phyloP scores from a whole-genome alignment of 805 yeast genomes.

The Metschnikowia gelsemii region DNA sequence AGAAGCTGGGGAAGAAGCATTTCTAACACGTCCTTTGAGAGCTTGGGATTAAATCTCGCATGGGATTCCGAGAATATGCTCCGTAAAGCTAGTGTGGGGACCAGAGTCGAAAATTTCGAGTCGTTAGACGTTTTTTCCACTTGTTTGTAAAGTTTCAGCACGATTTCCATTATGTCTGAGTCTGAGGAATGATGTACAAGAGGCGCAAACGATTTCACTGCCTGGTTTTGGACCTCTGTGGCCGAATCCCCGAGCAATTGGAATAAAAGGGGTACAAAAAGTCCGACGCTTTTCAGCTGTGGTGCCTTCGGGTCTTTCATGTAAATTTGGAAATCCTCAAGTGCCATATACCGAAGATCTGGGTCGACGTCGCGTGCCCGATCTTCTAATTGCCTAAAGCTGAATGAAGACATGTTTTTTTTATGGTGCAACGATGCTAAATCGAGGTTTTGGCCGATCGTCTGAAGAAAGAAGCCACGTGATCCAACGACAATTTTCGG shows the following conservation, averaged over 20 bases:
- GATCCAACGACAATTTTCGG: no score
- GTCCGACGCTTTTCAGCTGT: conserved; percentile 27
- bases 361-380: conserved; percentile 69
- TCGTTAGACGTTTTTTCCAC: conserved; percentile 20
- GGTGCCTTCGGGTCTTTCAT: conserved; percentile 26
- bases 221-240: conserved; percentile 73
- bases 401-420: conserved; percentile 18
- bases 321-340: conserved; percentile 63
- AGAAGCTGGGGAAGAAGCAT: conserved; percentile 40
- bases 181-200: conserved; percentile 39
- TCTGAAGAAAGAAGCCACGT: not conserved
- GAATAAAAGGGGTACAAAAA: conserved; percentile 41
- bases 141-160: conserved; percentile 28
- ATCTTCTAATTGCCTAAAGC: conserved; percentile 34
- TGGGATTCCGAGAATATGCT: conserved; percentile 38
- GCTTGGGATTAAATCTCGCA: conserved; percentile 24
- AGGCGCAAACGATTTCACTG: conserved; percentile 58
- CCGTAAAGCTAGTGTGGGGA: conserved; percentile 53
- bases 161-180: conserved; percentile 30
- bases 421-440: no score
- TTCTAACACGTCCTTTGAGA: conserved; percentile 34
- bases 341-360: conserved; percentile 81
- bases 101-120: conserved; percentile 43
- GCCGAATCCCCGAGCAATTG: conserved; percentile 56
- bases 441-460: no score